These are phyloP conservation scores for Debaryomyces castellii DNA, from an alignment of 805 yeast genomes.

Conservation along the genomic window DNA sequence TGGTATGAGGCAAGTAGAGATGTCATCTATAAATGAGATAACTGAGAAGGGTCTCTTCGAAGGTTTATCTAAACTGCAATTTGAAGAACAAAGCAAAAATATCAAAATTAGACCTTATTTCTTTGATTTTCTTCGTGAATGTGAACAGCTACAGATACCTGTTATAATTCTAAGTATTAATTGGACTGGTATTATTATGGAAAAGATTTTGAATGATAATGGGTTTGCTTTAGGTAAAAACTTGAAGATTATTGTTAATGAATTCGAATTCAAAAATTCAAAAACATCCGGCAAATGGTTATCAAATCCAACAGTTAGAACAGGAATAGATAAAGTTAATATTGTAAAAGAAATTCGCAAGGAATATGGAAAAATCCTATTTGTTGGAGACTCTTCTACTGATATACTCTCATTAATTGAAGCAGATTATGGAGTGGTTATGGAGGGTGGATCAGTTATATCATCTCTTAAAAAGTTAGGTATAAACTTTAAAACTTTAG, in stretches of 20 bases:
- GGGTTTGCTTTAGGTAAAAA: conserved; percentile 17
- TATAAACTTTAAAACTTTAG: not conserved
- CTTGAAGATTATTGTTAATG: conserved; percentile 47
- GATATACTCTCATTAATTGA: conserved; percentile 52
- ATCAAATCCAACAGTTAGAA: conserved; percentile 31
- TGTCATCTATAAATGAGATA: conserved; percentile 46
- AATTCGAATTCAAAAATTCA: conserved; percentile 38
- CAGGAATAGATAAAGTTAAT: conserved; percentile 53
- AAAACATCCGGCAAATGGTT: conserved; percentile 31
- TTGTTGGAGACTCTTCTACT: conserved; percentile 64
- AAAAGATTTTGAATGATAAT: conserved; percentile 22
- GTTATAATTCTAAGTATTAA: conserved; percentile 55
- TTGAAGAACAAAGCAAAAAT: conserved; percentile 33
- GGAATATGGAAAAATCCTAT: conserved; percentile 26
- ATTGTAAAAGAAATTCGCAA: conserved; percentile 12
- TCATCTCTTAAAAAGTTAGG: conserved; percentile 6
- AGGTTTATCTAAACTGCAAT: conserved; percentile 32
- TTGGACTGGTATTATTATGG: conserved; percentile 56
- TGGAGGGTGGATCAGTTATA: conserved; percentile 38
- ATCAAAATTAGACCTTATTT: conserved; percentile 43
- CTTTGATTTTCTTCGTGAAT: conserved; percentile 25
- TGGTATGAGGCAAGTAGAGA: conserved; percentile 46
- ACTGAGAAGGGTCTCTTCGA: conserved; percentile 38
- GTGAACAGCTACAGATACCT: conserved; percentile 26
- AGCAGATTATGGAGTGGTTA: conserved; percentile 47